Conservation (phyloP, 805 yeast species). For the Candida yuanshanica region DNA sequence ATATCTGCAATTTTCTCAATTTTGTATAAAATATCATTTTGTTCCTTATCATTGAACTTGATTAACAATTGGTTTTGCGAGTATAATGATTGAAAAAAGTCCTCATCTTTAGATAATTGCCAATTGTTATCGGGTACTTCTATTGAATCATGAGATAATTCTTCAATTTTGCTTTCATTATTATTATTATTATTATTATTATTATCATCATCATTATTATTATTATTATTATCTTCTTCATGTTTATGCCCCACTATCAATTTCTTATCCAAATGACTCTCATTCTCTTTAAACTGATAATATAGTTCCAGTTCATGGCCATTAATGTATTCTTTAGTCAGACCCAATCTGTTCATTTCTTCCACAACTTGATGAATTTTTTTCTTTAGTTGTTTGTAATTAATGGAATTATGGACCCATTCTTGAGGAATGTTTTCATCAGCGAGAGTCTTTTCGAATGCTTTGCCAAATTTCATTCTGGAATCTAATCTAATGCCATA, state of each 20-base stretch:
- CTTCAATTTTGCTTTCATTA: constrained; percentile 7
- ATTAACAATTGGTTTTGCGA: constrained; percentile 19
- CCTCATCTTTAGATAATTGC: constrained; percentile 7
- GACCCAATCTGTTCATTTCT: constrained; percentile 56
- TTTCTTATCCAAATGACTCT: constrained; percentile 2
- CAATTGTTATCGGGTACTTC: constrained; percentile 3
- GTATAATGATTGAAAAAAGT: constrained; percentile 17
- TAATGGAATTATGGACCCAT: constrained; percentile 66
- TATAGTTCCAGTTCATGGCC: constrained; percentile 7
- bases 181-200: too few species aligned
- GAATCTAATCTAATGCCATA: too few species aligned
- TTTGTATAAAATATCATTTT: constrained; percentile 21
- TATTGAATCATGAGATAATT: constrained; percentile 1
- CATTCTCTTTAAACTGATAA: constrained; percentile 16
- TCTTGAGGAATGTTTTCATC: constrained; percentile 59
- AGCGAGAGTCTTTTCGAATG: constrained; percentile 54
- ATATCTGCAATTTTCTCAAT: constrained; percentile 28
- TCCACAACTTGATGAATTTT: constrained; percentile 57
- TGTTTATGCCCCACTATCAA: constrained; percentile 2
- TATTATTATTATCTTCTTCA: constrained; percentile 3
- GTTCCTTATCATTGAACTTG: constrained; percentile 45
- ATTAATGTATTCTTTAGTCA: constrained; percentile 36
- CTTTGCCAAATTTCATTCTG: constrained; percentile 79
- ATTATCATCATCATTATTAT: background rate
- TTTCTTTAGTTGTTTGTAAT: constrained; percentile 66